Base-by-base conservation (phyloP, 2,329 filamentous ascomycete genomes). In the Phyllosticta capitalensis region DNA sequence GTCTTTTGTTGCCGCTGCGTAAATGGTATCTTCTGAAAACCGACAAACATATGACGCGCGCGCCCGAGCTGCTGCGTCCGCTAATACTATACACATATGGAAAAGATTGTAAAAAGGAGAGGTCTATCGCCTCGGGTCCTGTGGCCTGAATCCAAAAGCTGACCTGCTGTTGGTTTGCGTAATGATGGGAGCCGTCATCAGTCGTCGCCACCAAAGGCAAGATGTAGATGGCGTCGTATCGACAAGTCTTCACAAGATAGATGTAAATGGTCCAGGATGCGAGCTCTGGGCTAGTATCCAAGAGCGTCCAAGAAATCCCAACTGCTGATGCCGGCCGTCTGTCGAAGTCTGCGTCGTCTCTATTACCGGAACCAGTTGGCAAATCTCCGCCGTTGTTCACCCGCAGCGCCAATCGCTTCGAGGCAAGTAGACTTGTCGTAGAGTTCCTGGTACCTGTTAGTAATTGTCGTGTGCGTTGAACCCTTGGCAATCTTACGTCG, bases 401-500 rank as follows among this genome's bases (percentile, higher is more conserved):
- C 58, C n/a, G 58, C 58, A 28, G 58, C 58, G 19, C 58, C 58
- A 19, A 60, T 51, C 26, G 75, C 73, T 64, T 78, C 76, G 58
- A 83, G 72, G 59, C 80, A 76, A 59, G 80, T 74, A 66, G 82
- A 85, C 63, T 82, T 80, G 52, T 81, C 78, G 68, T 83, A 84
- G 38, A 85, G 74, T 61, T 82, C 81, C 82, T 85, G 62, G 3
- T 10, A 12, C 17, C 12, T 20, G 61, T 68, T 51, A 69, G 64
- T 55, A 60, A 51, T 33, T 45, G 53, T 20, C 21, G 21, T 22
- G 14, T 38, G 45, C 38, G 1, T 1, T 28, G 48, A 57, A 12
- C 55, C 59, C 28, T 5, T 22, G 28, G 58, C 55, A n/a, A 17
- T 76, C 86, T 76, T 75, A 95, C 92, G 78, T 96, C 92, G 66